Evolutionary conservation across 2,329 filamentous ascomycete genomes (phyloP), one percentile per base, ranked within the genome.

Genomic region (Ceratocystis lukuohia): DNA sequence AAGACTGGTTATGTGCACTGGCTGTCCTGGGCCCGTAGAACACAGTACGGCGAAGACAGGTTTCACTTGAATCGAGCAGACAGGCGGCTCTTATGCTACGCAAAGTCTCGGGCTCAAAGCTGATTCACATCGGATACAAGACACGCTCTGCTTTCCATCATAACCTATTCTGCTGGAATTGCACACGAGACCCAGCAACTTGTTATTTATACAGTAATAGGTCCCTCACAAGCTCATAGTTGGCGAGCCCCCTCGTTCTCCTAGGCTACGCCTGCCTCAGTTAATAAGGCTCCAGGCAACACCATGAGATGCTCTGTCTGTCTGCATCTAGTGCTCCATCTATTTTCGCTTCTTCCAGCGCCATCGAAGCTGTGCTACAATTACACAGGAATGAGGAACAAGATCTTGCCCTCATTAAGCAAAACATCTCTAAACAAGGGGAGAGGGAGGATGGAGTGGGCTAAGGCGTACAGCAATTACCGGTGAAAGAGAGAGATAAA

Each of bases 281-380:
- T 59, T 25, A 59, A 33, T 12, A 7, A 30, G 53, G 53, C 25
- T 30, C 12, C 28, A 33, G n/a, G 53, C 10, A 33, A 25, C 10
- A 17, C n/a, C 10, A 48, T 33, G 22, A 44, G 20, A 28, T 56
- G 30, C 53, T 48, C 28, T 12, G 33, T 46, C 41, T 59, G 53
- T 53, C 20, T 66, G 30, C 28, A 30, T 5, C 5, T 22, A 48
- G 20, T 45, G 30, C 33, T 53, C 53, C 45, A 53, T 67, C 62
- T 67, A 44, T 62, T 67, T 56, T 67, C 62, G 66, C 62, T 65
- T 67, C 53, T 64, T 65, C 56, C 30, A 48, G 66, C 25, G 62
- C 37, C 56, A 44, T 65, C 45, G 33, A 65, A 45, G 62, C 37
- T 28, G 65, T 67, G 62, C 28, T 50, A 67, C 65, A n/a, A 37